Percentiles rank a stretch among this genome's conserved stretches.
These are phyloP conservation scores for Mycosphaerelloides madeirae DNA, from an alignment of 2,329 filamentous ascomycete genomes.

Conservation along the genomic window DNA sequence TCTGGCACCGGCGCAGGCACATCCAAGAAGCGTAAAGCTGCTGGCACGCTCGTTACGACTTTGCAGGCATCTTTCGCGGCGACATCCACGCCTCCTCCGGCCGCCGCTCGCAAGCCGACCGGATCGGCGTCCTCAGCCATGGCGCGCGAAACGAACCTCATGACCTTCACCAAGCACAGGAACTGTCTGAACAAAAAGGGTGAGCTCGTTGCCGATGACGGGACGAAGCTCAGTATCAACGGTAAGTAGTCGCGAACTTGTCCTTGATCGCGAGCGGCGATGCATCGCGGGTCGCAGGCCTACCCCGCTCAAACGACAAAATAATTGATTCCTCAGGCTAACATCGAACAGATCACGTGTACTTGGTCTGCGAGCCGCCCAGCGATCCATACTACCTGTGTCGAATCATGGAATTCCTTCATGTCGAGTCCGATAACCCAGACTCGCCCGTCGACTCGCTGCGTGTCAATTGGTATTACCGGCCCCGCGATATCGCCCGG, in stretches of 20 bases:
- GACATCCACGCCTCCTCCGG: slow-evolving; percentile 21
- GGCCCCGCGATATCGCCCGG: slow-evolving; percentile 90
- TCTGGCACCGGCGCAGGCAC: slow-evolving; percentile 55
- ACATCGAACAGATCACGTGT: slow-evolving; percentile 67
- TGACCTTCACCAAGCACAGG: slow-evolving; percentile 73
- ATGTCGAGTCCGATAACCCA: slow-evolving; percentile 65
- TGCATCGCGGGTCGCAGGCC: slow-evolving; percentile 18
- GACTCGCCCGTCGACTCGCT: slow-evolving; percentile 74
- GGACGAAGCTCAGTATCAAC: slow-evolving; percentile 75
- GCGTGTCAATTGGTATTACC: slow-evolving; percentile 97
- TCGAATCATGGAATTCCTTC: slow-evolving; percentile 96
- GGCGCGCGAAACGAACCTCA: slow-evolving; percentile 70
- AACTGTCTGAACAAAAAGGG: slow-evolving; percentile 64
- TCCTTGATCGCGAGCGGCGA: slow-evolving; percentile 6
- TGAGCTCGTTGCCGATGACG: slow-evolving; percentile 83
- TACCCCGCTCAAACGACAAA: slow-evolving; percentile 20
- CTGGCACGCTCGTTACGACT: slow-evolving; percentile 35
- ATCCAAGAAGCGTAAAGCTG: slow-evolving; percentile 83
- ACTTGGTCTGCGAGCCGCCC: slow-evolving; percentile 93
- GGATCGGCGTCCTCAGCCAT: slow-evolving; percentile 37
- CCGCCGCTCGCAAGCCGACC: slow-evolving; percentile 28
- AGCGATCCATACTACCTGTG: slow-evolving; percentile 97
- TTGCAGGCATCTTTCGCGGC: slow-evolving; percentile 20
- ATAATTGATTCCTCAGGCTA: slow-evolving; percentile 29
- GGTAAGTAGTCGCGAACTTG: slow-evolving; percentile 55